Conservation (phyloP, 768 basidiomycete species). For the Mrakia frigida region DNA sequence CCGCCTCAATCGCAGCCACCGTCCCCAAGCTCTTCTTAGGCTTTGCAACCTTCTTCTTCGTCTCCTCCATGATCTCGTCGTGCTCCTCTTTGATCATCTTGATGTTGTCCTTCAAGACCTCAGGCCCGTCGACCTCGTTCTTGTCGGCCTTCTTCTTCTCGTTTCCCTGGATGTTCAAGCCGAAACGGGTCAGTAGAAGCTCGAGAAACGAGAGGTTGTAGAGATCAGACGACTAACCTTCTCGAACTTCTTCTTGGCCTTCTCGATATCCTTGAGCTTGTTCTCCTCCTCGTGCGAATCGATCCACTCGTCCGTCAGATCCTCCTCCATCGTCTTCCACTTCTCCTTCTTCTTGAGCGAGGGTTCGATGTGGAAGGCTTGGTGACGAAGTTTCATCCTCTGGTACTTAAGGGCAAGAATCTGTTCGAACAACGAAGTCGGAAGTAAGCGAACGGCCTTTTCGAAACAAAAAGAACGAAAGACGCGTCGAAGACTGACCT, state of each 20-base stretch:
- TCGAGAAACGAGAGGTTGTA: neutral
- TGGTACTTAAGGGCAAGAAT: slow-evolving; percentile 88
- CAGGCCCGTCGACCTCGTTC: slow-evolving; percentile 2
- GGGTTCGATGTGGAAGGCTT: slow-evolving; percentile 68
- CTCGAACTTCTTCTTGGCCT: slow-evolving; percentile 86
- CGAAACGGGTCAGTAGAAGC: neutral
- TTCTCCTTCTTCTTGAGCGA: slow-evolving; percentile 73
- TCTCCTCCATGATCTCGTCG: slow-evolving; percentile 22
- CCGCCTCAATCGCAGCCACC: slow-evolving; percentile 71
- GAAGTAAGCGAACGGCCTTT: neutral
- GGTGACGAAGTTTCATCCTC: slow-evolving; percentile 90
- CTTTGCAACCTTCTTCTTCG: slow-evolving; percentile 46
- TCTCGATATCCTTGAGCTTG: slow-evolving; percentile 78
- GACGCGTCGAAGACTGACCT: slow-evolving; percentile 60
- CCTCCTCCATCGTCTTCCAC: slow-evolving; percentile 78
- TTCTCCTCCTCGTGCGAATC: slow-evolving; percentile 68
- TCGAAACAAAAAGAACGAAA: neutral
- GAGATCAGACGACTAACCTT: slow-evolving; percentile 62
- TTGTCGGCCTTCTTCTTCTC: slow-evolving; percentile 22
- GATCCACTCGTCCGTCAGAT: slow-evolving; percentile 90
- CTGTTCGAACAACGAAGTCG: slow-evolving; percentile 47
- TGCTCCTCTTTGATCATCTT: slow-evolving; percentile 21
- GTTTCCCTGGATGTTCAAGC: slow-evolving; percentile 3
- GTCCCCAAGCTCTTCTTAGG: slow-evolving; percentile 56
- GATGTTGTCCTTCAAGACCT: slow-evolving; percentile 48